Base-by-base conservation (phyloP, 108 stramenopile species). In the Nitzschia sp. region DNA sequence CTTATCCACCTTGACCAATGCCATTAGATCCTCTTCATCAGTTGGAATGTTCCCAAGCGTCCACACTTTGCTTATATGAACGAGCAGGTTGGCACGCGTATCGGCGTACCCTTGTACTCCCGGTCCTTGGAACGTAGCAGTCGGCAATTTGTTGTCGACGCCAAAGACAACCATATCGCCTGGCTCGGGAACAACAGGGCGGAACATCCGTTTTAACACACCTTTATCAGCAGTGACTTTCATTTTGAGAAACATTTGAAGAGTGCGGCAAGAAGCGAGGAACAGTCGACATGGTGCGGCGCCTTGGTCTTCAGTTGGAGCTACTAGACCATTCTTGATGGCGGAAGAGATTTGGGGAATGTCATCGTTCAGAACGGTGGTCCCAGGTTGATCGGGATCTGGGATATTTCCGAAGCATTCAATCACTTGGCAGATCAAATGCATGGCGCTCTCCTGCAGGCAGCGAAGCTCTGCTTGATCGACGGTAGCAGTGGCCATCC, bases 321-420 rank as follows among this genome's bases (percentile, higher is more conserved):
- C 71, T 42, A 25, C 75, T 3, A 95, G 68, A n/a, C 88, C 76
- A 67, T 88, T 89, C 51, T 89, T 87, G 55, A 90, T 79, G 17
- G 83, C 76, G 2, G 93, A 89, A 1, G 83, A 78, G 5, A 95
- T 85, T 48, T 95, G 93, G 6, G 90, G 88, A 24, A 86, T 79
- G 64, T 84, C 90, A 46, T 92, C 86, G 26, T 86, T 68, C 29
- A 95, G 68, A 2, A 95, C 61, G 24, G 48, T 68, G 19, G 77
- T 61, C 2, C 65, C 80, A 62, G 82, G 70, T 32, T 83, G 72
- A 15, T 84, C 85, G 27, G 90, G 79, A 69, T 94, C 93, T 42
- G 76, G 77, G 59, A 85, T 71, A 26, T 55, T 33, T 4, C 85
- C 83, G 77, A 95, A 90, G n/a, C 58, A 69, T 55, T 61, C 21